These are phyloP conservation scores for Elaphomyces granulatus DNA, from an alignment of 495 filamentous ascomycete species.

Conservation along the genomic window DNA sequence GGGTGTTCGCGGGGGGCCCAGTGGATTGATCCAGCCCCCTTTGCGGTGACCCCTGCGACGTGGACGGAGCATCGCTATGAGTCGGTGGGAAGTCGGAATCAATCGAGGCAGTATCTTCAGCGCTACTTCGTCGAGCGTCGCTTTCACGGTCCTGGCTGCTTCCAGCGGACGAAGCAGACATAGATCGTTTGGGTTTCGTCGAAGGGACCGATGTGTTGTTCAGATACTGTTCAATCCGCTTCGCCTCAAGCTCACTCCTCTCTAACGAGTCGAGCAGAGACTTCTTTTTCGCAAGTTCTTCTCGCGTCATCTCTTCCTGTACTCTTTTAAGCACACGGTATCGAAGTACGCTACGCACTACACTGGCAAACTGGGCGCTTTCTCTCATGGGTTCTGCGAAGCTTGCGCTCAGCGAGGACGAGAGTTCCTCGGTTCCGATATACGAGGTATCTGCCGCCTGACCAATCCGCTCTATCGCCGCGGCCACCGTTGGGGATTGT, in stretches of 20 bases:
- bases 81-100: conserved; percentile 92
- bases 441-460: conserved; percentile 95
- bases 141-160: conserved; percentile 31
- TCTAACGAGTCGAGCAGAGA: conserved; percentile 68
- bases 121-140: conserved; percentile 21
- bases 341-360: conserved; percentile 74
- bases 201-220: conserved; percentile 43
- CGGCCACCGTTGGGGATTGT: conserved; percentile 70
- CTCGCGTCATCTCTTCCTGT: conserved; percentile 92
- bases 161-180: conserved; percentile 39
- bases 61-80: conserved; percentile 57
- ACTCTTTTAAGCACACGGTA: conserved; percentile 86
- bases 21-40: conserved; percentile 23
- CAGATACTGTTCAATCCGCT: conserved; percentile 83
- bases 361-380: conserved; percentile 89
- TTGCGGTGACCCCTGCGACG: conserved; percentile 25
- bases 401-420: conserved; percentile 62
- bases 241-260: conserved; percentile 77
- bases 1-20: conserved; percentile 13
- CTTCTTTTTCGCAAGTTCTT: conserved; percentile 74
- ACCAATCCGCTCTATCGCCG: conserved; percentile 85
- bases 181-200: conserved; percentile 46
- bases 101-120: conserved; percentile 63
- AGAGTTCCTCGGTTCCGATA: conserved; percentile 86
- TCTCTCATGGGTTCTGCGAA: conserved; percentile 97